phyloP scores from a whole-genome alignment of 805 yeast genomes.

The Saccharomycopsis capsularis region DNA sequence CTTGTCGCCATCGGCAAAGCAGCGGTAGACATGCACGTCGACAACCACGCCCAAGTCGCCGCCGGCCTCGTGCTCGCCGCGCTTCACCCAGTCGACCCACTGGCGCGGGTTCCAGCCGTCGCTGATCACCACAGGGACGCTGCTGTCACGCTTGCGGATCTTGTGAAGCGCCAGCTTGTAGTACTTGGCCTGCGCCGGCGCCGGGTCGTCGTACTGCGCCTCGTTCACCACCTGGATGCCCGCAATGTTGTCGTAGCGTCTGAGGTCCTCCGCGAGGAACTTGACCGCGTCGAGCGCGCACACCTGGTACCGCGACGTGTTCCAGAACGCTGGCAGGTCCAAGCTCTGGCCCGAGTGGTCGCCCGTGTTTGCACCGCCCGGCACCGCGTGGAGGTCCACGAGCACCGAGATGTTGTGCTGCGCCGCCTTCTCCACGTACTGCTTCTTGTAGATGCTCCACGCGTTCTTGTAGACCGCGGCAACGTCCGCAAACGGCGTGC shows the following conservation, averaged over 20 bases:
- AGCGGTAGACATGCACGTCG: slow-evolving; percentile 82
- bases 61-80: slow-evolving; percentile 32
- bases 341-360: slow-evolving; percentile 74
- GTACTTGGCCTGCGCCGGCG: slow-evolving; percentile 47
- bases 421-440: slow-evolving; percentile 53
- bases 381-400: slow-evolving; percentile 83
- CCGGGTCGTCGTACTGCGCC: slow-evolving; percentile 54
- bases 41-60: slow-evolving; percentile 55
- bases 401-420: slow-evolving; percentile 61
- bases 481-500: slow-evolving; percentile 55
- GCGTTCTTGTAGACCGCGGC: slow-evolving; percentile 59
- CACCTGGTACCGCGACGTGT: slow-evolving; percentile 33
- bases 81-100: slow-evolving; percentile 63
- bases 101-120: slow-evolving; percentile 92
- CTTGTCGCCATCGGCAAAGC: slow-evolving; percentile 73
- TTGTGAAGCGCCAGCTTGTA: slow-evolving; percentile 57
- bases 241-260: slow-evolving; percentile 54
- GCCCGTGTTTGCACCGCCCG: slow-evolving; percentile 85
- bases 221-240: slow-evolving; percentile 88
- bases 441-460: slow-evolving; percentile 54
- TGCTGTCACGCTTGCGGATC: slow-evolving; percentile 48
- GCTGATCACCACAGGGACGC: slow-evolving; percentile 70
- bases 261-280: slow-evolving; percentile 57
- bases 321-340: slow-evolving; percentile 62
- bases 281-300: slow-evolving; percentile 45